Conservation (phyloP, 2,329 filamentous ascomycete genomes). For the Chaetomiaceae sp. region DNA sequence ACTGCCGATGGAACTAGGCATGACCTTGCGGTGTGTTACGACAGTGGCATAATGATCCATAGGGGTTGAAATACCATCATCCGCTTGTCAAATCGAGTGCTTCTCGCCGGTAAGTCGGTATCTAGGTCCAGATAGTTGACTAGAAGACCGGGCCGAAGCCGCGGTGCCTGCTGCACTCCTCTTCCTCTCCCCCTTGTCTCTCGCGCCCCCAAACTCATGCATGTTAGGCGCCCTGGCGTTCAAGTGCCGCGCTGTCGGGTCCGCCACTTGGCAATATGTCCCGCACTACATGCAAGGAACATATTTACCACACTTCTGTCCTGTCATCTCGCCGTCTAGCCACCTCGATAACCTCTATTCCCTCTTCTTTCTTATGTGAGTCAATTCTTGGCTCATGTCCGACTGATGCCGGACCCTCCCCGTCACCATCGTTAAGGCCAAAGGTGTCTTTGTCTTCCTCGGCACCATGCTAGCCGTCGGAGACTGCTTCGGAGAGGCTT, state of each 20-base stretch:
- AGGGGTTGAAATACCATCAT: too few species aligned
- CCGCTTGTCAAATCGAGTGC: too few species aligned
- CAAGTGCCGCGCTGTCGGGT: conserved; percentile 14
- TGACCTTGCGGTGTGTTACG: background rate
- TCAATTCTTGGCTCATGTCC: background rate
- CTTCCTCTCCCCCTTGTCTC: background rate
- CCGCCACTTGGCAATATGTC: conserved; percentile 3
- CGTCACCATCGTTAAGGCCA: background rate
- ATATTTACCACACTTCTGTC: conserved; percentile 5
- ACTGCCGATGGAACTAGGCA: too few species aligned
- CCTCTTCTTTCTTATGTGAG: background rate
- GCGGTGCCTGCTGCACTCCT: background rate
- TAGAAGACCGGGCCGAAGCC: background rate
- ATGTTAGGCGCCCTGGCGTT: conserved; percentile 11
- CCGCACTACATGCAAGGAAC: background rate
- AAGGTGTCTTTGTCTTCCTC: background rate
- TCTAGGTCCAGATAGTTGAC: too few species aligned
- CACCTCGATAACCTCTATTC: background rate
- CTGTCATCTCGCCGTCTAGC: background rate
- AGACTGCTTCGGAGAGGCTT: conserved; percentile 24
- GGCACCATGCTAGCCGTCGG: conserved; percentile 20
- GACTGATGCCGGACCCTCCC: conserved; percentile 10
- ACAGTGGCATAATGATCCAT: too few species aligned
- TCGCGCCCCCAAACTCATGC: background rate
- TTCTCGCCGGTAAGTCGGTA: background rate